phyloP scores from a whole-genome alignment of 1,284 basidiomycete species.

The Fomitopsis pinicola region DNA sequence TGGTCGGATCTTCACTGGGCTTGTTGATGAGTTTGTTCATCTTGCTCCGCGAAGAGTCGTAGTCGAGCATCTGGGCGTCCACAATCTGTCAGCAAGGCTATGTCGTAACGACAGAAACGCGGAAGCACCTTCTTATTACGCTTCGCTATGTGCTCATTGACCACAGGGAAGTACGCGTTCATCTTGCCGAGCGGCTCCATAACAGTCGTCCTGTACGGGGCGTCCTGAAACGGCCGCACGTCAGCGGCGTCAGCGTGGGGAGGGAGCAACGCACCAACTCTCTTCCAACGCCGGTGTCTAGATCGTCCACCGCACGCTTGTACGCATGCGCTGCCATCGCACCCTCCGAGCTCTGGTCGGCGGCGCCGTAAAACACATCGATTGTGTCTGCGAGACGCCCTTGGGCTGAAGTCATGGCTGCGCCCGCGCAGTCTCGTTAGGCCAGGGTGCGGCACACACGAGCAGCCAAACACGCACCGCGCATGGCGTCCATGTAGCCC shows the following conservation, averaged over 20 bases:
- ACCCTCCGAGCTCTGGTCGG: constrained; percentile 82
- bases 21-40: constrained; percentile 90
- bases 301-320: constrained; percentile 91
- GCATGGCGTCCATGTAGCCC: constrained; percentile 92
- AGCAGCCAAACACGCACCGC: constrained; percentile 46
- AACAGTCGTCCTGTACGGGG: constrained; percentile 90
- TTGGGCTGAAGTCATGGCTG: constrained; percentile 91
- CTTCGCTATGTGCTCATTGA: constrained; percentile 94
- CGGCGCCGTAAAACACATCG: constrained; percentile 87
- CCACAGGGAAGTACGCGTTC: constrained; percentile 90
- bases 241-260: background rate
- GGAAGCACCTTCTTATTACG: constrained; percentile 87
- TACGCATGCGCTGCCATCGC: constrained; percentile 98
- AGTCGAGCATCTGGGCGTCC: constrained; percentile 78
- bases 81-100: background rate
- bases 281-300: constrained; percentile 81
- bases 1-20: constrained; percentile 89
- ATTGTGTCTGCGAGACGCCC: constrained; percentile 94
- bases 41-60: constrained; percentile 88
- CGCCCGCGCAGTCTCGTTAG: background rate
- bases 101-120: background rate
- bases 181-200: constrained; percentile 96
- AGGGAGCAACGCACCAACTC: constrained; percentile 65
- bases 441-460: background rate
- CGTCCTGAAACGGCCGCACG: constrained; percentile 55